Evolutionary conservation across 1,284 basidiomycete species (phyloP).

Genomic region (Sanguinoderma infundibulare): DNA sequence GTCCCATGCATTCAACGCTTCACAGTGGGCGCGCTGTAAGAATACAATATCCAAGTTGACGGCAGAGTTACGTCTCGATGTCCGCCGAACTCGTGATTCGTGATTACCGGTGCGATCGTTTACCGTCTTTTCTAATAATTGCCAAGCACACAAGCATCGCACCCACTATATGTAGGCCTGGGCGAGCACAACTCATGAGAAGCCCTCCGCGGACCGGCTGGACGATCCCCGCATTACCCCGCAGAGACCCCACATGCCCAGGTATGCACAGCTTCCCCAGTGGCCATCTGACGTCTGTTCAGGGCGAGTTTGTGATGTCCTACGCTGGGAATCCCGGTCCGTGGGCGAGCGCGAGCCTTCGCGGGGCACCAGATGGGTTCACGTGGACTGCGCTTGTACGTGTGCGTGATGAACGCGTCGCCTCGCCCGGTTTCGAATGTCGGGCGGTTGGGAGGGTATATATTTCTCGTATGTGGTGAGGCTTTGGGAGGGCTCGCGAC

Average conservation of each 20-base stretch:
- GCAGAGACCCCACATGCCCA: neutral
- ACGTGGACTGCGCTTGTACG: constrained; percentile 19
- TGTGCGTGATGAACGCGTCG: constrained; percentile 15
- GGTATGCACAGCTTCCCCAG: neutral
- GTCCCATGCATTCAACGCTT: neutral
- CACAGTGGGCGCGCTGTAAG: neutral
- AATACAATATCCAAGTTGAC: neutral
- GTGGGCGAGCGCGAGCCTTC: constrained; percentile 5
- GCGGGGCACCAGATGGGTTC: constrained; percentile 15
- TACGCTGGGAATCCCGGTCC: constrained; percentile 9
- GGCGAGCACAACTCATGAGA: neutral
- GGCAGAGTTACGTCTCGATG: neutral
- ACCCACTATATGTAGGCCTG: no score
- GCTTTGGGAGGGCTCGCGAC: neutral
- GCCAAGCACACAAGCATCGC: no score
- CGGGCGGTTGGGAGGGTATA: neutral
- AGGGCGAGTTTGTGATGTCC: neutral
- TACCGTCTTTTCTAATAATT: no score
- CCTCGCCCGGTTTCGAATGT: neutral
- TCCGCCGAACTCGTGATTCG: neutral
- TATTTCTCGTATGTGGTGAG: neutral
- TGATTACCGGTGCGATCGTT: neutral
- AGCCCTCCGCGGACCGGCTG: neutral
- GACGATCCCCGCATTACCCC: neutral
- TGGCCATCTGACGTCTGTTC: constrained; percentile 15